Conservation (phyloP, 2,329 filamentous ascomycete species). For the Calonectria hongkongensis region DNA sequence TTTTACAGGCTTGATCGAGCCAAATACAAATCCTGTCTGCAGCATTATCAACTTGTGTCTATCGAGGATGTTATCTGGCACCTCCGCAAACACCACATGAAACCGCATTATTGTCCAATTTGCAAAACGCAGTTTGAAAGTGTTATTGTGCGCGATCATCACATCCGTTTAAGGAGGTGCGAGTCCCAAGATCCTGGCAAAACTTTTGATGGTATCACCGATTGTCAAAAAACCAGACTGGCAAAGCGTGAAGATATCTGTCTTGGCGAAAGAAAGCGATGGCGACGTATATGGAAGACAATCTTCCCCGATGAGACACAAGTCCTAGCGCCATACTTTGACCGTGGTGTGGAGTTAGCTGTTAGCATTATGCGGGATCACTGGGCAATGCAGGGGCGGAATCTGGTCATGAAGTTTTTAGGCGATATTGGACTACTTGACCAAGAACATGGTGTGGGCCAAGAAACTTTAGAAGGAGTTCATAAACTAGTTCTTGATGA, state of each 20-base stretch:
- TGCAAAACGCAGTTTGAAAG: neutral
- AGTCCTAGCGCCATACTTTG: neutral
- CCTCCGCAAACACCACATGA: neutral
- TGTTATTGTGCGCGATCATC: neutral
- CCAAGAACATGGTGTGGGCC: too few relatives aligned
- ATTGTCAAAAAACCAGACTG: neutral
- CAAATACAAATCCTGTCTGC: neutral
- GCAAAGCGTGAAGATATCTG: neutral
- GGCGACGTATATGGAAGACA: neutral
- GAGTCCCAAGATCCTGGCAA: neutral
- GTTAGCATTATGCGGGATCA: neutral
- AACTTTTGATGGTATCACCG: constrained; percentile 1
- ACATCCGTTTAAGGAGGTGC: neutral
- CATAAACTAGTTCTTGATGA: too few relatives aligned
- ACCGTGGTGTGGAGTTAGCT: neutral
- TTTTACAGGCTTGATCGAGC: neutral
- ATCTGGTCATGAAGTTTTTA: too few relatives aligned
- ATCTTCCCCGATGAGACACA: neutral
- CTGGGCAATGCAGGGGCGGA: neutral
- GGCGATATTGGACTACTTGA: too few relatives aligned
- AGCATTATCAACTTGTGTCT: neutral
- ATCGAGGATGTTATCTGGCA: constrained; percentile 5
- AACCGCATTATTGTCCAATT: constrained; percentile 13
- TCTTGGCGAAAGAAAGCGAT: neutral
- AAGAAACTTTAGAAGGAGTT: too few relatives aligned